Evolutionary conservation across 768 basidiomycete genomes (phyloP), one percentile per base, ranked within the genome.

Genomic region (Tricholomella constricta): DNA sequence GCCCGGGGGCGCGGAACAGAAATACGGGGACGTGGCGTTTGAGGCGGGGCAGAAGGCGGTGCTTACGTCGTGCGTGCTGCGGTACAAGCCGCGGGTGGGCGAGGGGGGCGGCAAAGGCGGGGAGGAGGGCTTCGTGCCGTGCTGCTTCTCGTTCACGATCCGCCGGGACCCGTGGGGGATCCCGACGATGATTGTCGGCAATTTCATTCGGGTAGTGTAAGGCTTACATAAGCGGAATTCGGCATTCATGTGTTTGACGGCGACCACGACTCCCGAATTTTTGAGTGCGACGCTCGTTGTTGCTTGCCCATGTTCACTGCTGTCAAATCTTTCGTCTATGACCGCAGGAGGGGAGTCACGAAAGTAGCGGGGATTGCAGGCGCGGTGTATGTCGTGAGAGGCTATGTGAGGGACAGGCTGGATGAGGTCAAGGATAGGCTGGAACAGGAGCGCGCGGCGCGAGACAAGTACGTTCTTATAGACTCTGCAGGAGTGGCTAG

Each of bases 21-120:
- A 97, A 88, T 97, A 97, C 63, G 94, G 93, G 49, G 84, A 89
- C 51, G 91, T 95, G 57, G 94, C 93, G 0, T 94, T 95, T 57
- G 91, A 94, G 71, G 85, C 88, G n/a, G 80, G 77, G 2, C 93
- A 95, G 70, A 95, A 96, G 67, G 93, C 93, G 1, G 93, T 95
- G 12, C 81, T 96, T 22, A 95, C 94, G 20, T 91, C 91, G 9
- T 96, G 93, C 65, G 90, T 93, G 15, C 74, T 96, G 48, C 83
- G 90, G 12, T 91, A 81, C 65, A 91, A 89, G 62, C 91, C 91
- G 0, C 62, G 76, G 2, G 71, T 88, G 40, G 10, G 46, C n/a
- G n/a, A n/a, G 31, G 29, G 29, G 29, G 11, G 29, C 29, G 6
- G 29, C 29, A 29, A 14, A 32, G 10, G 9, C 31, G 9, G 31